These are phyloP conservation scores for Daedaleopsis nitida DNA, from an alignment of 768 basidiomycete genomes.

Conservation along the genomic window DNA sequence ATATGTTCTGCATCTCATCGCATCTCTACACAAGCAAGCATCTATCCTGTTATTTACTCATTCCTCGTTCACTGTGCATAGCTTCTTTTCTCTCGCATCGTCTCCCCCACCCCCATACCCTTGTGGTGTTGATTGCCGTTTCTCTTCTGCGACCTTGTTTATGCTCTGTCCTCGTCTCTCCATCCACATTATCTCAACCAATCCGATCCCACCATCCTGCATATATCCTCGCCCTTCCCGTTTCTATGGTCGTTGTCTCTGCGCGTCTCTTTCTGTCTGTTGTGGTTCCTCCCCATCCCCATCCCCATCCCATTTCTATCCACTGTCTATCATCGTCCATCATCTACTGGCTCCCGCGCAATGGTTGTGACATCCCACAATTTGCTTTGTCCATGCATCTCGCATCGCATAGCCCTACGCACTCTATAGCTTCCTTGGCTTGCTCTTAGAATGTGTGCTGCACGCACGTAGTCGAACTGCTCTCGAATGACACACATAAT, in stretches of 20 bases:
- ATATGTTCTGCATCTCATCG: constrained; percentile 6
- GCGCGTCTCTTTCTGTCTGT: background rate
- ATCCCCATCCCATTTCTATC: background rate
- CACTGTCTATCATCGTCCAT: background rate
- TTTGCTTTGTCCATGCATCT: constrained; percentile 17
- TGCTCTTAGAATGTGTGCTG: constrained; percentile 17
- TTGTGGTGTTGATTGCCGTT: background rate
- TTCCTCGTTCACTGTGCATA: constrained; percentile 4
- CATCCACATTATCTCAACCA: background rate
- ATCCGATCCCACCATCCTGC: background rate
- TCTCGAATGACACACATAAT: constrained; percentile 15
- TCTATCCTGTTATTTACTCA: constrained; percentile 1
- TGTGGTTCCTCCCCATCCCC: background rate
- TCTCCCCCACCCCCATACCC: background rate
- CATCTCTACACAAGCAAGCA: constrained; percentile 16
- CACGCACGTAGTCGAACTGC: constrained; percentile 12
- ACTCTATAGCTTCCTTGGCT: constrained; percentile 15
- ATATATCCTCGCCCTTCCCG: too few relatives aligned
- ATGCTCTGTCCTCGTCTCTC: background rate
- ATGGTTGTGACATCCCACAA: constrained; percentile 11
- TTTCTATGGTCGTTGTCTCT: background rate
- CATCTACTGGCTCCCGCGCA: background rate
- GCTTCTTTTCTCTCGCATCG: background rate
- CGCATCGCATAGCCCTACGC: constrained; percentile 17
- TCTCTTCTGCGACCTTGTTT: background rate